Conservation (phyloP, 148 eudicot species). For the Rhododendron kiyosumense region DNA sequence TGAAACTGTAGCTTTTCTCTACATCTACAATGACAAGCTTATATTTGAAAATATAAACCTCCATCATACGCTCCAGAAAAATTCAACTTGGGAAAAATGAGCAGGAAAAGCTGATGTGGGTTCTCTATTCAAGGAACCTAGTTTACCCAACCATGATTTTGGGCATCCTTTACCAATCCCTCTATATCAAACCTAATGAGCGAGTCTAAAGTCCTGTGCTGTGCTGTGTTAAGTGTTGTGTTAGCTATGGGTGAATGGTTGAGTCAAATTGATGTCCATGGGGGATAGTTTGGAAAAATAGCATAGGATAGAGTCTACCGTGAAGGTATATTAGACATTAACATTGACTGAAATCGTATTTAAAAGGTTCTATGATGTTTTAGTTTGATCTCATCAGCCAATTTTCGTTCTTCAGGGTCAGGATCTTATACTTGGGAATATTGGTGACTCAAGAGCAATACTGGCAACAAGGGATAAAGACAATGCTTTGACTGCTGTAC, state of each 20-base stretch:
- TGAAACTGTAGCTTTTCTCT: background rate
- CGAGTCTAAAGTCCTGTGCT: background rate
- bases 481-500: slow-evolving; percentile 51
- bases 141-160: background rate
- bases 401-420: slow-evolving; percentile 46
- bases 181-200: background rate
- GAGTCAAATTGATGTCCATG: background rate
- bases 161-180: background rate
- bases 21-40: background rate
- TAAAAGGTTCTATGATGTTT: background rate
- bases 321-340: background rate
- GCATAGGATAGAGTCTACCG: background rate
- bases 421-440: slow-evolving; percentile 74
- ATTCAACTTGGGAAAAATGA: background rate
- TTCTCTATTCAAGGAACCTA: background rate
- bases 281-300: background rate
- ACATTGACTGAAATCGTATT: too few relatives aligned
- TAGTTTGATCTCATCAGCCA: background rate
- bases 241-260: background rate
- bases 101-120: background rate
- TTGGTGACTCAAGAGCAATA: slow-evolving; percentile 94
- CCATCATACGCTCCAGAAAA: background rate
- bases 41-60: background rate
- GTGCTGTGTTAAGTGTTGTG: background rate
- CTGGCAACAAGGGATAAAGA: slow-evolving; percentile 58